A percentile compares a stretch with the other conserved stretches of the same genome.
Conservation (phyloP, 176 grass and related monocot genomes). For the Triticum turgidum region DNA sequence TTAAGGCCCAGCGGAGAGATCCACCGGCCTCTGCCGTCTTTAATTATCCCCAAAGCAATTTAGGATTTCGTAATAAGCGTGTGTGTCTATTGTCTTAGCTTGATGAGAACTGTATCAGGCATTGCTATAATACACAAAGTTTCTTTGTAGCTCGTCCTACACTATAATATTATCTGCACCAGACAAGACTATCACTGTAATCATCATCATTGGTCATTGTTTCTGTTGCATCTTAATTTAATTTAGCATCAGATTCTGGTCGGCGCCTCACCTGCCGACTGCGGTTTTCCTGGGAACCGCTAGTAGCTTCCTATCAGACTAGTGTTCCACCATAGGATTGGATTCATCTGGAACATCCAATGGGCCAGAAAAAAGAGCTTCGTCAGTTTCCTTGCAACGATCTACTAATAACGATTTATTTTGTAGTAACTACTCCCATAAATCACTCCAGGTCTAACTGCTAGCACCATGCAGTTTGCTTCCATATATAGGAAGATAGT, state of each 20-base stretch:
- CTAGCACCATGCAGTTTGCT: too few species aligned
- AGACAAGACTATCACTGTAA: background rate
- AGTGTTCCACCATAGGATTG: too few species aligned
- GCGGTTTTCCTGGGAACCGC: too few species aligned
- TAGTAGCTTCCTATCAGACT: too few species aligned
- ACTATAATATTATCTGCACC: background rate
- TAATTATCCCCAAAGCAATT: background rate
- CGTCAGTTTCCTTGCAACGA: too few species aligned
- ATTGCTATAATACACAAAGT: background rate
- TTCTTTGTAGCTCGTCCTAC: too few species aligned
- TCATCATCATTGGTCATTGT: background rate
- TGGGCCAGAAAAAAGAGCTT: too few species aligned
- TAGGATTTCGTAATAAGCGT: constrained; percentile 25
- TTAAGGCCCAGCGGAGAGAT: background rate
- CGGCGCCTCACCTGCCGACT: background rate
- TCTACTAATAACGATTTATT: too few species aligned
- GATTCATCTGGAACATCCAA: too few species aligned
- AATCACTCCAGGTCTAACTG: too few species aligned
- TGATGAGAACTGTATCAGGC: background rate
- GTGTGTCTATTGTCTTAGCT: background rate
- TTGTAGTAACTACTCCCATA: too few species aligned
- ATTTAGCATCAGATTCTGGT: background rate
- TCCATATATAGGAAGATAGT: too few species aligned
- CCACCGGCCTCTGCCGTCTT: background rate
- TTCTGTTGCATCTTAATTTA: background rate